These are phyloP conservation scores for Poa annua DNA, from an alignment of 176 grass and related monocot genomes.

Conservation along the genomic window DNA sequence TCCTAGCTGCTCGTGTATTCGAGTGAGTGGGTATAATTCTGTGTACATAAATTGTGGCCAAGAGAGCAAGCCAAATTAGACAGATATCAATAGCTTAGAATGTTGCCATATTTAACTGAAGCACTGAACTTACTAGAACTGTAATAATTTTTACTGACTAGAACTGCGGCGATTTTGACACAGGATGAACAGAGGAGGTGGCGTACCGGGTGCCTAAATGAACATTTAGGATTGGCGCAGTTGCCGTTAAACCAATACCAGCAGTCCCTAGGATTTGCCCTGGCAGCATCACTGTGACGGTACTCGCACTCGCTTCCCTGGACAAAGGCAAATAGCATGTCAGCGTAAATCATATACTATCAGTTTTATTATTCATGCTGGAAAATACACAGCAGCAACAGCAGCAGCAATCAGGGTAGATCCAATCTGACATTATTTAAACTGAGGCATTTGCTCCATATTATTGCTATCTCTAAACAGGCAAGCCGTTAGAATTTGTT, in stretches of 20 bases:
- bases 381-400: background rate
- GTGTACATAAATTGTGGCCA: background rate
- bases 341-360: slow-evolving; percentile 7
- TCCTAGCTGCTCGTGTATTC: background rate
- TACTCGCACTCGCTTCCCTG: slow-evolving; percentile 71
- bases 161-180: background rate
- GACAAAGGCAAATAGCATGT: slow-evolving; percentile 14
- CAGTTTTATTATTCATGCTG: background rate
- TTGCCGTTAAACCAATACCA: slow-evolving; percentile 76
- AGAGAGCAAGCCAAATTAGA: background rate
- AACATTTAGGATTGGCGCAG: slow-evolving; percentile 66
- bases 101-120: background rate
- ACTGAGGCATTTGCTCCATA: background rate
- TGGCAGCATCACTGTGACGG: slow-evolving; percentile 66
- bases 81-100: background rate
- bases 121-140: no score
- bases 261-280: slow-evolving; percentile 73
- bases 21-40: background rate
- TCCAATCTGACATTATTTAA: background rate
- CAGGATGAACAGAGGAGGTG: background rate
- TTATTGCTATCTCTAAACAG: background rate
- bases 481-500: background rate
- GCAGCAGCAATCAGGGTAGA: background rate
- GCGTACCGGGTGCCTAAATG: slow-evolving; percentile 72
- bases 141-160: background rate